Base-by-base conservation (phyloP, 2,329 filamentous ascomycete species). In the Phialophora macrospora region DNA sequence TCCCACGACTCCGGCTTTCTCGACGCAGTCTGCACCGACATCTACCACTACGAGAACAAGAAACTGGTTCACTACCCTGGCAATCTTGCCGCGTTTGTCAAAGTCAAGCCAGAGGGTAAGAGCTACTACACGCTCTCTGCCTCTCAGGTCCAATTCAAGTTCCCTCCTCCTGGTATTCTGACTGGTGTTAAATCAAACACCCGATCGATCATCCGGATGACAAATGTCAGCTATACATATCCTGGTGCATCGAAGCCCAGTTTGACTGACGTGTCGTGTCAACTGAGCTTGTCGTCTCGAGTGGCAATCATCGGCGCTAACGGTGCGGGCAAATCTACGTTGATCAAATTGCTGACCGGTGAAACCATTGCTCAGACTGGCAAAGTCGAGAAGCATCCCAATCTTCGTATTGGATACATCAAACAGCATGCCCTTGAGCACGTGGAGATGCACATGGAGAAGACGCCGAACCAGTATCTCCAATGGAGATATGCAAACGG, bases 401-500 rank as follows among this genome's bases (percentile, higher is more conserved):
- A 99, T 79, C 82, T 99, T 75, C 93, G 95, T 84, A 97, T 99
- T 74, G 95, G 95, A 62, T 99, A 99, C 83, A 98, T 99, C 83
- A 98, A 98, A 83, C 95, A 99, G 83, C 95, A 99, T 79, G 95
- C 95, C 52, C 85, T 99, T 12, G 95, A 99, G 84, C 95, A 99
- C 87, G 95, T 99, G 11, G 94, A 99, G 81, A 97, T 97, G 94
- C 95, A 99, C 76, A 84, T 98, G 73, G 95, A 99, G 80, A 99
- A 99, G 87, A 99, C 95, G 0, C 95, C 95, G 48, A 98, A 97
- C 78, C 95, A 99, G 80, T 99, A 99, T 76, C 86, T 99, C 38
- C 95, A 98, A 80, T 99, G 95, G 95, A 91, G 95, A 74, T 99
- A 98, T 77, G 92, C 92, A 74, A 92, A 98, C 75, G 95, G 95